Percentiles rank a stretch among this genome's conserved stretches.
Evolutionary conservation across 768 basidiomycete species (phyloP).

Genomic region (Cystobasidium onofrii): DNA sequence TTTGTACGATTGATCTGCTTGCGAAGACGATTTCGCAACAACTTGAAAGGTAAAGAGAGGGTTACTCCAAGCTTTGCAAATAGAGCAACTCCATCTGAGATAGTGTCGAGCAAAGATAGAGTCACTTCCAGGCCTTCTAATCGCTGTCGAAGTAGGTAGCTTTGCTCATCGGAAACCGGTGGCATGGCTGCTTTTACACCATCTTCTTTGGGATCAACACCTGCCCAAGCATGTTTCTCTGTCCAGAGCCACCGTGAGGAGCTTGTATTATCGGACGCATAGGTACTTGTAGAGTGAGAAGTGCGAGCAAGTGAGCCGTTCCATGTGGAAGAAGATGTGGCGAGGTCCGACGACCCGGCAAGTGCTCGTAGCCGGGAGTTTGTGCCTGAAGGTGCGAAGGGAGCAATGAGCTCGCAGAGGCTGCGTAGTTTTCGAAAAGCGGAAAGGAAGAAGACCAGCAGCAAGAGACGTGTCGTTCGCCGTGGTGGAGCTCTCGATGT

Average conservation of each 20-base stretch:
- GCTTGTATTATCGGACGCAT: not conserved
- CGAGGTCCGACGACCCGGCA: slow-evolving; percentile 18
- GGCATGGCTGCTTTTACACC: not conserved
- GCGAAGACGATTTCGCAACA: not conserved
- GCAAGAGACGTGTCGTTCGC: slow-evolving; percentile 10
- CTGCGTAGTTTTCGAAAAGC: slow-evolving; percentile 21
- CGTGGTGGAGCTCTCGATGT: not conserved
- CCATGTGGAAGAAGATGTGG: not conserved
- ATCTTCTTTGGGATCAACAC: not conserved
- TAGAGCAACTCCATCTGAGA: slow-evolving; percentile 26
- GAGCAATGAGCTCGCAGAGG: slow-evolving; percentile 10
- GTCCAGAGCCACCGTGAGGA: slow-evolving; percentile 17
- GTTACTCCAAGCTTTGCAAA: slow-evolving; percentile 19
- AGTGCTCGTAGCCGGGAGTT: not conserved
- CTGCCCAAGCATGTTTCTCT: slow-evolving; percentile 27
- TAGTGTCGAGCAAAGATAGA: slow-evolving; percentile 21
- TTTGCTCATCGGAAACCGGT: slow-evolving; percentile 19
- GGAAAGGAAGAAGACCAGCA: slow-evolving; percentile 21
- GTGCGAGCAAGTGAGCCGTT: not conserved
- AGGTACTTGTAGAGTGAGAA: not conserved
- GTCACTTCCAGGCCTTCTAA: slow-evolving; percentile 21
- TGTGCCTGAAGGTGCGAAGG: not conserved
- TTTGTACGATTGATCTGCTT: not conserved
- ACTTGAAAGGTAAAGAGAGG: slow-evolving; percentile 6
- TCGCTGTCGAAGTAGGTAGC: not conserved